Evolutionary conservation across 805 yeast genomes (phyloP).

Genomic region (Cyberlindnera subsufficiens): DNA sequence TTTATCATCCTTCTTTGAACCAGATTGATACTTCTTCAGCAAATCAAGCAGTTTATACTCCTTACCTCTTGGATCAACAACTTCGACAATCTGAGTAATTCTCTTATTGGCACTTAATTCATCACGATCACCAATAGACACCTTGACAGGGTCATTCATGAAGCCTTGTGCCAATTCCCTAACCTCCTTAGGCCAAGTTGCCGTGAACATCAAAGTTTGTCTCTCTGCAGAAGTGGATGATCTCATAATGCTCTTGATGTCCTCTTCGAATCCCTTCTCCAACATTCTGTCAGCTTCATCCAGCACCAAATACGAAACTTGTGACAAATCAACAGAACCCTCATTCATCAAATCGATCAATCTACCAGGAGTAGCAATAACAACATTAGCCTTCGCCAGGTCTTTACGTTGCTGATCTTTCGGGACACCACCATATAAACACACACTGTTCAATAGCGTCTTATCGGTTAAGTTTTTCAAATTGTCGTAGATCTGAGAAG

Average conservation of each 20-base stretch:
- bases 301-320: constrained; percentile 73
- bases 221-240: constrained; percentile 46
- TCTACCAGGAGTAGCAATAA: constrained; percentile 98
- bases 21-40: constrained; percentile 68
- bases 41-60: constrained; percentile 65
- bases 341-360: constrained; percentile 85
- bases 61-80: constrained; percentile 73
- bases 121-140: constrained; percentile 90
- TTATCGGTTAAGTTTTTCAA: constrained; percentile 56
- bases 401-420: constrained; percentile 83
- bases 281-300: constrained; percentile 99
- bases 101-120: constrained; percentile 93
- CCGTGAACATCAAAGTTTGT: constrained; percentile 97
- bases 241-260: constrained; percentile 77
- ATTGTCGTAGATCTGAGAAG: constrained; percentile 88
- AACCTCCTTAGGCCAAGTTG: constrained; percentile 99
- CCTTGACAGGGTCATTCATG: constrained; percentile 82
- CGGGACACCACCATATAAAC: constrained; percentile 96
- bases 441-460: constrained; percentile 63
- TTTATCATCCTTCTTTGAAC: constrained; percentile 65
- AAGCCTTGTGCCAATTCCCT: constrained; percentile 84
- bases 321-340: constrained; percentile 65
- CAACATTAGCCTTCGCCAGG: constrained; percentile 63
- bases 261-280: constrained; percentile 97
- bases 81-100: constrained; percentile 91